These are phyloP conservation scores for Calonectria pseudoturangicola DNA, from an alignment of 2,329 filamentous ascomycete genomes.

Conservation along the genomic window DNA sequence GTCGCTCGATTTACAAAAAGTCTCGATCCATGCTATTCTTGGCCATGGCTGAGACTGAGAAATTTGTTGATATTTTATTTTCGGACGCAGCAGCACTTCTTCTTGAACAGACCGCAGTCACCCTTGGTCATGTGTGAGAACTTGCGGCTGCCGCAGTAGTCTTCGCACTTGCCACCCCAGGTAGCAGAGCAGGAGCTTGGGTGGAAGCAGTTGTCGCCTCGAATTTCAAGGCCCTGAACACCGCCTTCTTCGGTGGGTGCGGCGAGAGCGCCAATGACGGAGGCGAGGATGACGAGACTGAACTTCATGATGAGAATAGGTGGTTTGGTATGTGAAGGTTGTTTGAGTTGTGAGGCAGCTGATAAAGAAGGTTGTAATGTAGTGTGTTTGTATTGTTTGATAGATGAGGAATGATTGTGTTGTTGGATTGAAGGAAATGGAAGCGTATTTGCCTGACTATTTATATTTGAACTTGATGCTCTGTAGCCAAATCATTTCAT, in stretches of 20 bases:
- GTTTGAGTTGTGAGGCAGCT: not conserved
- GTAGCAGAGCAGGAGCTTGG: constrained; percentile 7
- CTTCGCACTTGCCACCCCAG: constrained; percentile 18
- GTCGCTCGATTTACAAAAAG: too few species aligned
- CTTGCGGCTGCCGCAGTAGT: constrained; percentile 9
- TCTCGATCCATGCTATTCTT: not conserved
- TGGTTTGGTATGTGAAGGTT: not conserved
- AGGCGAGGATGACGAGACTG: constrained; percentile 7
- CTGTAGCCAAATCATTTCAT: not conserved
- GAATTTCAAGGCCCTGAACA: constrained; percentile 6
- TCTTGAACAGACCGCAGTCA: constrained; percentile 1
- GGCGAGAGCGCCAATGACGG: constrained; percentile 6
- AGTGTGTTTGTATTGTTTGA: not conserved
- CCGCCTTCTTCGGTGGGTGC: constrained; percentile 1
- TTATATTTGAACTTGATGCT: not conserved
- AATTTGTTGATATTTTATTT: not conserved
- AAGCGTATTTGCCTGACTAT: not conserved
- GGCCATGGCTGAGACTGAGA: not conserved
- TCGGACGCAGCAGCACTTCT: constrained; percentile 15
- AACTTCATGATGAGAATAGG: constrained; percentile 4
- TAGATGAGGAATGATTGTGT: not conserved
- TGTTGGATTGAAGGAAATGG: not conserved
- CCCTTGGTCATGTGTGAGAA: constrained; percentile 18
- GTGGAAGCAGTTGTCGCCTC: constrained; percentile 22
- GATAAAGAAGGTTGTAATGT: not conserved